Percentiles rank a stretch among this genome's conserved stretches.
Conservation (phyloP, 2,329 filamentous ascomycete species). For the Ilyonectria robusta region DNA sequence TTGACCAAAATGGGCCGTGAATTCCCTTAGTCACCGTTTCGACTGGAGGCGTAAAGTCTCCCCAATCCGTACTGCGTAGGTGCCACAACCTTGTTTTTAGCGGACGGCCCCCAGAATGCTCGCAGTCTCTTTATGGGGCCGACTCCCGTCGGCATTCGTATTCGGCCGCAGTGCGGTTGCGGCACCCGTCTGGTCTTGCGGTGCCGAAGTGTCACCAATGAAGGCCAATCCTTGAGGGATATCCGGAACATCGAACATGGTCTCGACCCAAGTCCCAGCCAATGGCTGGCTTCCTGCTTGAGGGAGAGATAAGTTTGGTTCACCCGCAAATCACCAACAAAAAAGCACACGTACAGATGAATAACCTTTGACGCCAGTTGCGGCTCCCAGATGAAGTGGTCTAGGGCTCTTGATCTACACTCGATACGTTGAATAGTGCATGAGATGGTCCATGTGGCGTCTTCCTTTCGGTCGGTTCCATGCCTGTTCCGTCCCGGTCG, state of each 20-base stretch:
- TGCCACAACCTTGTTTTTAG: background rate
- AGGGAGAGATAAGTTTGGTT: background rate
- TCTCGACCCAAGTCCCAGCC: background rate
- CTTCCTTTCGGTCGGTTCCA: conserved; percentile 9
- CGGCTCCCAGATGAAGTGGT: background rate
- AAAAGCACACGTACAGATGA: background rate
- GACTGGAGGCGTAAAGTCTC: background rate
- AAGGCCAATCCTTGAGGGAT: background rate
- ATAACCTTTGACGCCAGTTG: background rate
- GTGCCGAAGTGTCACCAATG: background rate
- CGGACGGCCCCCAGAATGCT: background rate
- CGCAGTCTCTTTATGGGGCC: background rate
- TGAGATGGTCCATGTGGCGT: background rate
- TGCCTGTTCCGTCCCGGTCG: conserved; percentile 18
- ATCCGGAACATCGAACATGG: background rate
- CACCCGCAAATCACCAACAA: background rate
- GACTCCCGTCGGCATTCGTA: background rate
- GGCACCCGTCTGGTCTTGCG: background rate
- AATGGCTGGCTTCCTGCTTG: background rate
- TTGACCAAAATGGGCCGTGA: too few species aligned
- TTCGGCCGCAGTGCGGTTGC: background rate
- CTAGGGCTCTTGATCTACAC: background rate
- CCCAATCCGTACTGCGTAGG: background rate
- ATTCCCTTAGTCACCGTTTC: background rate
- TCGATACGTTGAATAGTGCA: background rate